phyloP scores from a whole-genome alignment of 495 filamentous ascomycete species.

The Daldinia bambusicola region DNA sequence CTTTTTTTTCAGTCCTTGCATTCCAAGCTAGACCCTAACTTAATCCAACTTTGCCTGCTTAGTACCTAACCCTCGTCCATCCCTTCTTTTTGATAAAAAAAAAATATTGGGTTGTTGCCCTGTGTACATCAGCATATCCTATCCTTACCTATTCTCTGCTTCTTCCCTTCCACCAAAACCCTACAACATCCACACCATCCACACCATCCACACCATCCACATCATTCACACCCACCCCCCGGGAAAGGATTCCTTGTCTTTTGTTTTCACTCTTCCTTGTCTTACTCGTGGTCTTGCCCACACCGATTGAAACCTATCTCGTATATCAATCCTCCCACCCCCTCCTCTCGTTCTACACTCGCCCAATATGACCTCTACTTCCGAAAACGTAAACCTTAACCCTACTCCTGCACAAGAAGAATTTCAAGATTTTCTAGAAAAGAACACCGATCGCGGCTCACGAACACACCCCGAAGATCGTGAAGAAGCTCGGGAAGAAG shows the following conservation, averaged over 20 bases:
- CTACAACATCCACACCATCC: constrained; percentile 46
- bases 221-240: constrained; percentile 3
- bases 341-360: constrained; percentile 32
- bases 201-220: constrained; percentile 39
- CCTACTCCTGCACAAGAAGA: constrained; percentile 80
- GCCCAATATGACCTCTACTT: constrained; percentile 62
- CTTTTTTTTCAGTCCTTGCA: constrained; percentile 46
- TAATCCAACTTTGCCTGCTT: constrained; percentile 15
- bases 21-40: constrained; percentile 26
- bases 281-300: constrained; percentile 21
- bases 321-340: constrained; percentile 42
- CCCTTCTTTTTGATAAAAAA: constrained; percentile 25
- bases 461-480: constrained; percentile 65
- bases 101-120: constrained; percentile 7
- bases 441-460: constrained; percentile 57
- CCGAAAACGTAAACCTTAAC: constrained; percentile 45
- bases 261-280: constrained; percentile 26
- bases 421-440: constrained; percentile 77
- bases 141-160: constrained; percentile 5
- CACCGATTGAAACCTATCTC: constrained; percentile 21
- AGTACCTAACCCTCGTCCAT: constrained; percentile 34
- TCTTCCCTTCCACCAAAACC: constrained; percentile 31
- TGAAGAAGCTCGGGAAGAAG: constrained; percentile 61
- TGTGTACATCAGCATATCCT: constrained; percentile 24
- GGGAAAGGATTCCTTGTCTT: constrained; percentile 13